Percentiles rank a stretch among this genome's conserved stretches.
These are phyloP conservation scores for Trypanosoma caninum DNA, from an alignment of 208 protist genomes.

Conservation along the genomic window DNA sequence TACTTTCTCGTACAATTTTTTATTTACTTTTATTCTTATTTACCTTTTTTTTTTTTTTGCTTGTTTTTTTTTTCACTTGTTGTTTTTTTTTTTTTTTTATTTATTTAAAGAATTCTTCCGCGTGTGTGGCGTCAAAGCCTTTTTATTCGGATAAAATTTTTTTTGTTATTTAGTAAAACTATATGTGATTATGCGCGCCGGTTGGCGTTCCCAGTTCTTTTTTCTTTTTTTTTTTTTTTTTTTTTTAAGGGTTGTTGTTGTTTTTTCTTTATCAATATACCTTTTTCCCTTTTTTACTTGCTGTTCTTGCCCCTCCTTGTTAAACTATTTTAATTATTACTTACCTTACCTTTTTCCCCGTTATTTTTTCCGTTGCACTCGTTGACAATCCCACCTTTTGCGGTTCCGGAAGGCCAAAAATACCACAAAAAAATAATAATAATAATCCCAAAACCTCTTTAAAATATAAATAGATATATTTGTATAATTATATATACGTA, in stretches of 20 bases:
- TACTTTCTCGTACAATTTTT: neutral
- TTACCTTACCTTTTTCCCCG: too few relatives aligned
- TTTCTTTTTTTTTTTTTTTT: conserved; percentile 7
- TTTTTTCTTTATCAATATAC: neutral
- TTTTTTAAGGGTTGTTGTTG: neutral
- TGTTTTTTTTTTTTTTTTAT: neutral
- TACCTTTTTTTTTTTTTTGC: neutral
- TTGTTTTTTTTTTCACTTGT: neutral
- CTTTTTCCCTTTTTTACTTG: neutral
- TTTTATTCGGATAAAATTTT: neutral
- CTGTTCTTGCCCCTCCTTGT: neutral
- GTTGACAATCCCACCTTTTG: too few relatives aligned
- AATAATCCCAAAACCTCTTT: too few relatives aligned
- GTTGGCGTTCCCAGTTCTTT: too few relatives aligned
- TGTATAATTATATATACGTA: too few relatives aligned
- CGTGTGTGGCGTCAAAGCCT: too few relatives aligned
- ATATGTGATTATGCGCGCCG: conserved; percentile 4
- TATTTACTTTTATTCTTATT: neutral
- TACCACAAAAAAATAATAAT: too few relatives aligned
- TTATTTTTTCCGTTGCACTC: too few relatives aligned
- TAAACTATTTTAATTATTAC: neutral
- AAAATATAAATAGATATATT: too few relatives aligned
- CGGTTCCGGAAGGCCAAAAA: too few relatives aligned
- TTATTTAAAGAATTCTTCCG: too few relatives aligned
- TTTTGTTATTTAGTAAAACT: conserved; percentile 1